Base-by-base conservation (phyloP, 1,284 basidiomycete species). In the Trichosporon ovoides region DNA sequence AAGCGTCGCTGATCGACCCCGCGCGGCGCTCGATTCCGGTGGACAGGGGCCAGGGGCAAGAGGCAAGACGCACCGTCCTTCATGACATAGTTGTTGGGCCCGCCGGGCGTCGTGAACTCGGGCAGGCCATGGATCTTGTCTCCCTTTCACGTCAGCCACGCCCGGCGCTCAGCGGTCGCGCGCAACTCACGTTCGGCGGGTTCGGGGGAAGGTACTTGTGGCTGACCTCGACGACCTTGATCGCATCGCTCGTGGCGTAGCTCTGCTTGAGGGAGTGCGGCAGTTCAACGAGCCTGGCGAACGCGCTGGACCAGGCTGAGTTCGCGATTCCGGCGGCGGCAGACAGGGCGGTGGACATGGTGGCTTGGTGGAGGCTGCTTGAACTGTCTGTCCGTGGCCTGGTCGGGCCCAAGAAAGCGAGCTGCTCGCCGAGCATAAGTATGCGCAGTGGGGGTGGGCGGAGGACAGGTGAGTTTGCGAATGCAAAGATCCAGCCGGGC, bases 181-280 rank as follows among this genome's bases (percentile, higher is more conserved):
- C 40, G n/a, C n/a, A n/a, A n/a, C 69, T 57, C 37, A 71, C 69
- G n/a, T 67, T 64, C 5, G 55, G 51, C 31, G 38, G 40, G 43
- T 53, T 37, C 20, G 7, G 65, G 59, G 19, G 51, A 20, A 65
- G 58, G 43, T 71, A 73, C 58, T 71, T 73, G 53, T 67, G 66
- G 2, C 68, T 69, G 12, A 70, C 71, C 37, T 66, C 71, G 46
- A 69, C 66, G 22, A 70, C 61, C 48, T 66, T 68, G 55, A 73
- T 53, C n/a, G 52, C 51, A 38, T 65, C 51, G 35, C 53, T 55
- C 14, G 37, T 20, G 16, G 57, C 53, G 50, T 50, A 65, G 38
- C 16, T 48, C 12, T 28, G 22, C 24, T 3, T 6, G 2, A 48
- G 43, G 3, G 43, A 31, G 14, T 6, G 22, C 9, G 43, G 43